A percentile compares a stretch with the other conserved stretches of the same genome.
phyloP scores from a whole-genome alignment of 352 stramenopile species.

The Phytopythium kandeliae region DNA sequence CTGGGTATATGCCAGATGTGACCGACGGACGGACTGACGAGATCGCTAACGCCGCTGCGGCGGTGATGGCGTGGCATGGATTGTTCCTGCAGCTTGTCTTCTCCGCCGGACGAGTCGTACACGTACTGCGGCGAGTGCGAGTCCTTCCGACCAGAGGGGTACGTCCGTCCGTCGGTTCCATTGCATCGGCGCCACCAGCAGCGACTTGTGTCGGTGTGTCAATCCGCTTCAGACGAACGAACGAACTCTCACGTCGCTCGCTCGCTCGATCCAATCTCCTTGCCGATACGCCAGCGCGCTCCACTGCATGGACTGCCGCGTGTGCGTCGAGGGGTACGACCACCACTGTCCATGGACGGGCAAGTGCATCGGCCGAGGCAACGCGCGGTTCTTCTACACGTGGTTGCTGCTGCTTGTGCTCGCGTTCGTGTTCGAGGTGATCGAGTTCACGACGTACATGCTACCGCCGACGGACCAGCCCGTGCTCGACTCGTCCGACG shows the following conservation, averaged over 20 bases:
- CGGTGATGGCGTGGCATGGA: not conserved
- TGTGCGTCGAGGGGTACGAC: slow-evolving; percentile 87
- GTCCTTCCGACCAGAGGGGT: slow-evolving; percentile 70
- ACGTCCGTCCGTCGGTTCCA: slow-evolving; percentile 6
- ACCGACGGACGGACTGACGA: no score
- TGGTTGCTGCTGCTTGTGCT: slow-evolving; percentile 85
- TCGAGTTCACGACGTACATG: slow-evolving; percentile 85
- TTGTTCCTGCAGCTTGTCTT: slow-evolving; percentile 19
- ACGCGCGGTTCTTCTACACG: slow-evolving; percentile 75
- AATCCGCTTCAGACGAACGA: no score
- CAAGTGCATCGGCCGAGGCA: slow-evolving; percentile 85
- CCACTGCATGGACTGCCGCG: slow-evolving; percentile 85
- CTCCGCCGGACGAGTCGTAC: slow-evolving; percentile 45
- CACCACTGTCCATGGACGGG: slow-evolving; percentile 93
- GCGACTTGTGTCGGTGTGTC: no score
- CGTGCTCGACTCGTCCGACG: slow-evolving; percentile 25
- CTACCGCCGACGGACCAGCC: slow-evolving; percentile 52
- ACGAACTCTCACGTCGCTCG: no score
- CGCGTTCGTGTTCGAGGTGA: slow-evolving; percentile 85
- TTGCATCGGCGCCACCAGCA: no score
- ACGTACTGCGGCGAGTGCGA: slow-evolving; percentile 79
- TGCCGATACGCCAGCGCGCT: no score
- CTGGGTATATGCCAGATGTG: no score
- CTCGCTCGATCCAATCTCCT: no score
- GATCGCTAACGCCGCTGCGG: no score